A percentile compares a stretch with the other conserved stretches of the same genome.
These are phyloP conservation scores for Deakozyma indianensis DNA, from an alignment of 805 yeast genomes.

Conservation along the genomic window DNA sequence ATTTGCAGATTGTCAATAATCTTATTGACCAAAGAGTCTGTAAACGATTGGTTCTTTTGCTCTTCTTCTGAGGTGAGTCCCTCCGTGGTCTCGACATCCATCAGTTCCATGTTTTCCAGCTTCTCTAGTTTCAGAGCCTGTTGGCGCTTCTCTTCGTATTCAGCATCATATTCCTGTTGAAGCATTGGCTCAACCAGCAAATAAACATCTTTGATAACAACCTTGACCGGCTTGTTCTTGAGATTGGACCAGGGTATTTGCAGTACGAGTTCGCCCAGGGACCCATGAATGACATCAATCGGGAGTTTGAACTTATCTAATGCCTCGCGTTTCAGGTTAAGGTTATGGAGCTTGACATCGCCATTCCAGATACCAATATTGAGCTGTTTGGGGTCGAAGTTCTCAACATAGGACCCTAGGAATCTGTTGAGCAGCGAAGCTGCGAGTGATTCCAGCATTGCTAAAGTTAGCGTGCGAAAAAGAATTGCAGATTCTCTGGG, in stretches of 20 bases:
- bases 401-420: constrained; percentile 54
- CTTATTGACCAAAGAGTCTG: constrained; percentile 77
- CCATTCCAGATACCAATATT: constrained; percentile 98
- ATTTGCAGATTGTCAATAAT: constrained; percentile 86
- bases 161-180: constrained; percentile 43
- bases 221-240: constrained; percentile 82
- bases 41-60: constrained; percentile 60
- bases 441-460: constrained; percentile 29
- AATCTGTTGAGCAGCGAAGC: constrained; percentile 29
- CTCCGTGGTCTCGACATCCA: constrained; percentile 23
- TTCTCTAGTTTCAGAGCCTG: constrained; percentile 53
- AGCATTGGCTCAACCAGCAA: constrained; percentile 66
- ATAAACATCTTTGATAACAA: constrained; percentile 75
- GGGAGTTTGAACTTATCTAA: constrained; percentile 79
- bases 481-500: too few relatives aligned
- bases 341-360: constrained; percentile 72
- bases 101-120: constrained; percentile 47
- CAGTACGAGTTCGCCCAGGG: constrained; percentile 72
- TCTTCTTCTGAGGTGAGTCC: constrained; percentile 19
- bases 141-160: constrained; percentile 44
- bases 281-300: constrained; percentile 76
- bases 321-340: constrained; percentile 75
- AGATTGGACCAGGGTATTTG: constrained; percentile 96
- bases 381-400: constrained; percentile 88
- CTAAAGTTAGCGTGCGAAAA: too few relatives aligned